These are phyloP conservation scores for Neoboletus magnificus DNA, from an alignment of 768 basidiomycete species.

Conservation along the genomic window DNA sequence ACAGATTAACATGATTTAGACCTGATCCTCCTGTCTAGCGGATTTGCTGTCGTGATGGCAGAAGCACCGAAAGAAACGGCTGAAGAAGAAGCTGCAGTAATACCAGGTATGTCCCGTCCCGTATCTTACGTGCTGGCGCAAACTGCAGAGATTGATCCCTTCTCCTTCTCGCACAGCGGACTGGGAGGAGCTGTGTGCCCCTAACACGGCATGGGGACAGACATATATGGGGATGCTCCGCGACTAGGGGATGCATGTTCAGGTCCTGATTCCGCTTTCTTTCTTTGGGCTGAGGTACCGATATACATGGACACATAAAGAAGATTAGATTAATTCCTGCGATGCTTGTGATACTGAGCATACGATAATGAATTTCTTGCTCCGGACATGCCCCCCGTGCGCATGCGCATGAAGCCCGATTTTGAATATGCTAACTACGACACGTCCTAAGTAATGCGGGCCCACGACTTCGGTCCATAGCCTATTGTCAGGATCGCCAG, in stretches of 20 bases:
- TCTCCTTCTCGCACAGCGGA: constrained; percentile 7
- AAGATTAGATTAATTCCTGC: neutral
- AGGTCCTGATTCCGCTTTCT: neutral
- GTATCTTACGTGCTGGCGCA: neutral
- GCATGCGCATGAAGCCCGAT: too few relatives aligned
- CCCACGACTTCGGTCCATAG: too few relatives aligned
- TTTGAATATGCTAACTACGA: too few relatives aligned
- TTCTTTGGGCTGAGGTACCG: neutral
- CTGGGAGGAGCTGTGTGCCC: constrained; percentile 20
- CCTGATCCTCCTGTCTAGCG: constrained; percentile 12
- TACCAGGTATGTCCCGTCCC: constrained; percentile 19
- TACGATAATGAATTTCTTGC: neutral
- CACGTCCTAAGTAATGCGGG: too few relatives aligned
- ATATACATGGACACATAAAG: neutral
- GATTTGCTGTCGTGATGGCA: constrained; percentile 31
- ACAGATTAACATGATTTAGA: neutral
- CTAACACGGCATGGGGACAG: neutral
- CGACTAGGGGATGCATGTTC: neutral
- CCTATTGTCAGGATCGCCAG: too few relatives aligned
- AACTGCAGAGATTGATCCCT: neutral
- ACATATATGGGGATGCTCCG: neutral
- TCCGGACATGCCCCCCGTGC: too few relatives aligned
- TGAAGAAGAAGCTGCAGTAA: constrained; percentile 1
- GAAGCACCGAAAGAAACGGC: constrained; percentile 14
- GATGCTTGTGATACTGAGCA: neutral